Conservation (phyloP, 305 asterid genomes). For the Fraxinus nigra region DNA sequence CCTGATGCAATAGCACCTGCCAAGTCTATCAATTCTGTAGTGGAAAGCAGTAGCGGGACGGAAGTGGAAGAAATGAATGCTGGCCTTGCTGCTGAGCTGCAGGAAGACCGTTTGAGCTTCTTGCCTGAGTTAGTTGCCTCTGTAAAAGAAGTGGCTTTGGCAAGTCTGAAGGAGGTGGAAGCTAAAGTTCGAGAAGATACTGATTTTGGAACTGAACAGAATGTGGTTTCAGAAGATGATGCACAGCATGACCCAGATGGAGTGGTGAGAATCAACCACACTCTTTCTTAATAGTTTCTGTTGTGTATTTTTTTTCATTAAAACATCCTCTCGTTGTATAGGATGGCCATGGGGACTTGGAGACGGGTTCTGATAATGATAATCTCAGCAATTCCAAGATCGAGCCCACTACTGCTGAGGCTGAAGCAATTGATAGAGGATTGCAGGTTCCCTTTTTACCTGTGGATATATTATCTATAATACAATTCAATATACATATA, state of each 20-base stretch:
- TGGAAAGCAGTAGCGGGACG: constrained; percentile 30
- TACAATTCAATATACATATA: not conserved
- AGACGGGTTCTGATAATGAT: constrained; percentile 69
- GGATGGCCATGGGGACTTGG: constrained; percentile 66
- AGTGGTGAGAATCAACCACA: constrained; percentile 43
- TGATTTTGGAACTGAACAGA: constrained; percentile 32
- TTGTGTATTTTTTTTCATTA: not conserved
- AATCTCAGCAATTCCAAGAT: constrained; percentile 59
- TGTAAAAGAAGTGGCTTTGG: constrained; percentile 55
- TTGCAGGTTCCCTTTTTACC: constrained; percentile 62
- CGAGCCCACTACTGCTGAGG: constrained; percentile 91
- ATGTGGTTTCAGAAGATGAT: constrained; percentile 34
- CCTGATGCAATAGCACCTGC: constrained; percentile 30
- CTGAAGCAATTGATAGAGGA: constrained; percentile 87
- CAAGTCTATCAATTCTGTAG: constrained; percentile 21
- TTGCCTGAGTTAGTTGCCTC: constrained; percentile 69
- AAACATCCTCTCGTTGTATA: constrained; percentile 24
- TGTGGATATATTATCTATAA: constrained; percentile 4
- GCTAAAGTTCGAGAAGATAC: constrained; percentile 44
- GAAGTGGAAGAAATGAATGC: constrained; percentile 31
- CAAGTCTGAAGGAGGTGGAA: constrained; percentile 55
- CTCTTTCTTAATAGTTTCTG: not conserved
- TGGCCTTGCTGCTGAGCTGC: constrained; percentile 23
- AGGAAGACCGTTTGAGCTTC: constrained; percentile 45
- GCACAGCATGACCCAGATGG: constrained; percentile 52